Evolutionary conservation across 2,329 filamentous ascomycete species (phyloP).

Genomic region (Botrytis porri): DNA sequence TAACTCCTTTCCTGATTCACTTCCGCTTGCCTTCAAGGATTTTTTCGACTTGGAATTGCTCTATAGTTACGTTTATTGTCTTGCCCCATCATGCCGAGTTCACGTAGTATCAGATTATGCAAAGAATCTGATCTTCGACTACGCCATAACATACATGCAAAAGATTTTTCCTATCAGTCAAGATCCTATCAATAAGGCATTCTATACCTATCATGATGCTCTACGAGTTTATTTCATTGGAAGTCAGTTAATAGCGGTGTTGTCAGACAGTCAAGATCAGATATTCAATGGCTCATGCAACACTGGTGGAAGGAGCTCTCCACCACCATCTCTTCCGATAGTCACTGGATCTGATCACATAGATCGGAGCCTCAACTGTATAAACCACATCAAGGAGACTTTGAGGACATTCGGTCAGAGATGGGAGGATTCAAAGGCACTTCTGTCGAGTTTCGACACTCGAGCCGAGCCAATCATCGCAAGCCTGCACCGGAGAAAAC

Average conservation of each 20-base stretch:
- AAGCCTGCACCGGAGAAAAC: constrained; percentile 45
- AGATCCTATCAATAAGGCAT: constrained; percentile 56
- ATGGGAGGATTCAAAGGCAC: constrained; percentile 55
- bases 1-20: constrained; percentile 65
- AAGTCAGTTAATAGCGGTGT: constrained; percentile 59
- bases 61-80: constrained; percentile 87
- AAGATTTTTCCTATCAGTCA: constrained; percentile 67
- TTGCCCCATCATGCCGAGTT: constrained; percentile 74
- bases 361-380: constrained; percentile 53
- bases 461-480: constrained; percentile 31
- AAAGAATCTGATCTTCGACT: constrained; percentile 79
- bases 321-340: constrained; percentile 50
- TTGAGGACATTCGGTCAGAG: constrained; percentile 56
- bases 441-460: constrained; percentile 53
- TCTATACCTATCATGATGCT: constrained; percentile 85
- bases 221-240: constrained; percentile 77
- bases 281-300: constrained; percentile 46
- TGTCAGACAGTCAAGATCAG: constrained; percentile 56
- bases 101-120: constrained; percentile 73
- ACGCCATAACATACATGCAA: constrained; percentile 77
- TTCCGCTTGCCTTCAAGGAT: constrained; percentile 63
- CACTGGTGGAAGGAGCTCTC: constrained; percentile 38
- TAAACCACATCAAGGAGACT: constrained; percentile 53
- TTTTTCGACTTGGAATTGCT: constrained; percentile 85
- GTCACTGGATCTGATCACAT: constrained; percentile 49